A percentile compares a stretch with the other conserved stretches of the same genome.
These are phyloP conservation scores for Biscutella laevigata DNA, from an alignment of 441 rosid genomes.

Conservation along the genomic window DNA sequence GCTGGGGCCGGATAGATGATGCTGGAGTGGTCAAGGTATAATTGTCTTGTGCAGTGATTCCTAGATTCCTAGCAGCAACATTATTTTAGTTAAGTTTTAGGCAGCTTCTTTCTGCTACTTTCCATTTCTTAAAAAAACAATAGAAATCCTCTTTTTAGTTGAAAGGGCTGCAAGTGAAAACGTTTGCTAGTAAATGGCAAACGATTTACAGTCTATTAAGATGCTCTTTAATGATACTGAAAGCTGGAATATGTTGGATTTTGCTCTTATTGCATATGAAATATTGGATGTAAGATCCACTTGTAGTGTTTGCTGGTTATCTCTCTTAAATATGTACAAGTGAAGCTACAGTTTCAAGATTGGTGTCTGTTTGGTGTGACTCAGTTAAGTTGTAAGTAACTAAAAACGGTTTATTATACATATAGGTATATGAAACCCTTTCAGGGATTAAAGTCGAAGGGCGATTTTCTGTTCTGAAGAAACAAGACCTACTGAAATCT, in stretches of 20 bases:
- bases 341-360: neutral
- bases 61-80: neutral
- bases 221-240: neutral
- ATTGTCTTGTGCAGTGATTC: neutral
- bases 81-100: neutral
- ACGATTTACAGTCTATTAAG: neutral
- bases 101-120: conserved; percentile 3
- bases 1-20: conserved; percentile 94
- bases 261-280: neutral
- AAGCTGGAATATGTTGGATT: conserved; percentile 1
- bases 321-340: neutral
- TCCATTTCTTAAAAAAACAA: neutral
- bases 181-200: neutral
- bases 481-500: conserved; percentile 54
- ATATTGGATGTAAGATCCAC: neutral
- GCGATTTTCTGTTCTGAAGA: conserved; percentile 59
- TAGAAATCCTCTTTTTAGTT: neutral
- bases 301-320: neutral
- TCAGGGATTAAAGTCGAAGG: conserved; percentile 84
- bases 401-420: neutral
- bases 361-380: neutral
- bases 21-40: conserved; percentile 92
- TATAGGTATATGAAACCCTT: conserved; percentile 82
- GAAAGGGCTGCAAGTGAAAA: neutral
- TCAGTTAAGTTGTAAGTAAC: conserved; percentile 13